Percentiles rank a stretch among this genome's conserved stretches.
Evolutionary conservation across 257 asterid species (phyloP).

Genomic region (Fraxinus excelsior): DNA sequence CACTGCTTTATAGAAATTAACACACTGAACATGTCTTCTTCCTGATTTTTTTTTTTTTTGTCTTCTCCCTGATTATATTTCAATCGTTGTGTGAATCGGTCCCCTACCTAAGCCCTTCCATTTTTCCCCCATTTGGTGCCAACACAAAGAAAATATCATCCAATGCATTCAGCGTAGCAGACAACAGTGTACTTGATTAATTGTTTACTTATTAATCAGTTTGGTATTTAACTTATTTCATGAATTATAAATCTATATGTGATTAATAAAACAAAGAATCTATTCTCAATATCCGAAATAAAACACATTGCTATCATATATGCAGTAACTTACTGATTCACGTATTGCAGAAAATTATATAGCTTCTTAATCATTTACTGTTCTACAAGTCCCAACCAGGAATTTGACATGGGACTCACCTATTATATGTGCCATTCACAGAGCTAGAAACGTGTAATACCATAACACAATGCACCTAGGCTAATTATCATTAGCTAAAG

Average conservation of each 20-base stretch:
- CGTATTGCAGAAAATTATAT: background rate
- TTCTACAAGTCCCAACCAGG: background rate
- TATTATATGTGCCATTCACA: background rate
- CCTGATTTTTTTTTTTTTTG: too few relatives aligned
- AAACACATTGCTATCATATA: background rate
- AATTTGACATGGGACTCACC: conserved; percentile 1
- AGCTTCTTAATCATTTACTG: background rate
- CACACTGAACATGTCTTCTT: background rate
- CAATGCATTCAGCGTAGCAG: background rate
- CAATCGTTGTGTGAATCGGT: background rate
- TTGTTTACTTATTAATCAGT: background rate
- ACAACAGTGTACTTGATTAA: background rate
- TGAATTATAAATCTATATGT: background rate
- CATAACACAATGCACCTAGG: background rate
- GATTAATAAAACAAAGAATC: background rate
- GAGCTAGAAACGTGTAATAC: background rate
- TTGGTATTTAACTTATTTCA: background rate
- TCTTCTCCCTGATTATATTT: background rate
- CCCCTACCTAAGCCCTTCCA: background rate
- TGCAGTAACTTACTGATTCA: background rate
- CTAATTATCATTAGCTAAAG: background rate
- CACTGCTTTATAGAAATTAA: too few relatives aligned
- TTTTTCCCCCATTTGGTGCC: background rate
- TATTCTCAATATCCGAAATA: background rate
- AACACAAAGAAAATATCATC: background rate